Base-by-base conservation (phyloP, 352 stramenopile genomes). In the Phytophthora ramorum region DNA sequence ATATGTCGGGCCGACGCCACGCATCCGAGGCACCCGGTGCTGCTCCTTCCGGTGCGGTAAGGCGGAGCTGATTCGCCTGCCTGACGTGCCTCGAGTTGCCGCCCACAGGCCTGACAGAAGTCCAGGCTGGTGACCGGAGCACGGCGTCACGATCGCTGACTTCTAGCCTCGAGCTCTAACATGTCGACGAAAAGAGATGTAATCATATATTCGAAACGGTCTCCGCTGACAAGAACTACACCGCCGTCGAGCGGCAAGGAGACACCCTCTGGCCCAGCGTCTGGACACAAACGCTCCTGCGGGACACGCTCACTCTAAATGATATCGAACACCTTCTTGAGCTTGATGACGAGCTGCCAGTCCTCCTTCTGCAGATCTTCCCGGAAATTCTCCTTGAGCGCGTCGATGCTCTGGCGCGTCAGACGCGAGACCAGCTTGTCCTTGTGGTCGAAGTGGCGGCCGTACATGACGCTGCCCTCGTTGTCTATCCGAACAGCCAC, bases 291-390 rank as follows among this genome's bases (percentile, higher is more conserved):
- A 65, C 58, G 24, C 49, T 51, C 55, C 43, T 41, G 26, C 41
- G 56, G 59, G 30, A 58, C 40, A 30, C 50, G 17, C 40, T 40
- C 62, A 41, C 58, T 84, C 87, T 97, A 99, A 81, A 98, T 97
- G 77, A 99, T 98, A 72, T 97, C 91, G 71, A 99, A 99, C 47
- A 99, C 92, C 84, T 98, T 99, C 81, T 99, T 99, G 63, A 99
- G 93, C 80, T 99, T 98, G 56, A 99, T 97, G 49, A 99, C 96
- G 37, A 99, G 87, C 67, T 96, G 90, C 96, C 97, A 99, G 81
- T 99, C 97, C 65, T 99, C 96, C 73, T 98, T 98, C 71, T 97
- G 96, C 32, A 99, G 75, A 70, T 99, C 97, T 60, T 98, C 96
- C 71, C 97, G 96, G 93, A 99, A 99, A 83, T 99, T 97, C 44